Evolutionary conservation across 177 flowering plant genomes (phyloP), one percentile per base, ranked within the genome.

Genomic region (Vitis hybrid): DNA sequence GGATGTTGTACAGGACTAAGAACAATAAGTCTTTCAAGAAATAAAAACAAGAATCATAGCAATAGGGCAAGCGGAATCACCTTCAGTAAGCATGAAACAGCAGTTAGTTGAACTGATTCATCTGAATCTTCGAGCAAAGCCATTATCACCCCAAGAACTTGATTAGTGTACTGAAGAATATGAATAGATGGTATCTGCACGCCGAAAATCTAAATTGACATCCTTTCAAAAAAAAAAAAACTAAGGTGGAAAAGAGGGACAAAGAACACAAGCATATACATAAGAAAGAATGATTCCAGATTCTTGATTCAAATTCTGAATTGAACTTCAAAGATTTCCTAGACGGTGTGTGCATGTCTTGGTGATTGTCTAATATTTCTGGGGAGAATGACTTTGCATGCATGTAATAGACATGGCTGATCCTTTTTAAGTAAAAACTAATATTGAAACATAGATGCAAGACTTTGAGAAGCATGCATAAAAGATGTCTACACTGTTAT

Each of bases 41-140:
- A 56, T 58, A 52, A 39, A 48, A 68, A 39, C 12, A 48, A 51
- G 29, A 31, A 18, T 14, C 6, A 15, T 51, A 63, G 6, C 2
- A 59, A 51, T 19, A 67, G 63, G 59, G 18, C 15, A 51, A 49
- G 58, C 10, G 39, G 56, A 56, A 67, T 76, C 69, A 95, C 99
- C 85, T 57, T 85, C 45, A 84, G 80, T 81, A 96, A 82, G 86
- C 99, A 90, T 71, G 86, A 86, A 5, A 93, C 93, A 48, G 97
- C 91, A 71, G 97, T 88, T 70, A 88, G 78, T 76, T 92, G 92
- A 79, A 96, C 98, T 8, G 90, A 82, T 80, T 93, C 99, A 80
- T 90, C 95, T 50, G 80, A 71, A 79, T 96, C 99, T 79, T 90
- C 98, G 18, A 96, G 92, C 77, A 95, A 74, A 70, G 97, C 94